phyloP scores from a whole-genome alignment of 768 basidiomycete genomes.

The Lactarius tabidus region DNA sequence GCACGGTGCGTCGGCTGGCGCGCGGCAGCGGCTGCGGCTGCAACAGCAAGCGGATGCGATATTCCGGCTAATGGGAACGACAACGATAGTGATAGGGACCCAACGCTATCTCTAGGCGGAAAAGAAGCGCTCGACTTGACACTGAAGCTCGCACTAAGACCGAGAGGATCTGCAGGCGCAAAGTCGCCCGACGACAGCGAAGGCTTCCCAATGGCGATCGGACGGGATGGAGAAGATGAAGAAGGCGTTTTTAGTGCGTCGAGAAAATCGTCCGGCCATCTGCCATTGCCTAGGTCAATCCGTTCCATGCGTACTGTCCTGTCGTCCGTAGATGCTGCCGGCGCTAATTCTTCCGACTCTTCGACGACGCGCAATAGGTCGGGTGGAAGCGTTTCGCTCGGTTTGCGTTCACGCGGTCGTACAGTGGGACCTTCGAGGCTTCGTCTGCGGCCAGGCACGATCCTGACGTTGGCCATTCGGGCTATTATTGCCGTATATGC shows the following conservation, averaged over 20 bases:
- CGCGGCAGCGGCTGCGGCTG: conserved; percentile 31
- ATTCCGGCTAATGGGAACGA: background rate
- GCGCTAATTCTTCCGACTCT: conserved; percentile 50
- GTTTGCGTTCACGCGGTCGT: conserved; percentile 49
- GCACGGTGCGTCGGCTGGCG: conserved; percentile 61
- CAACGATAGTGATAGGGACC: conserved; percentile 39
- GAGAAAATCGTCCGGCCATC: conserved; percentile 81
- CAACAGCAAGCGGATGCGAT: background rate
- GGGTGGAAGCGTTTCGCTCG: conserved; percentile 56
- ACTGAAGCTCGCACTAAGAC: background rate
- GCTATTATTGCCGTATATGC: conserved; percentile 2
- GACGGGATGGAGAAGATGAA: too few species aligned
- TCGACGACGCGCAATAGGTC: conserved; percentile 69
- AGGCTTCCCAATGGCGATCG: conserved; percentile 18
- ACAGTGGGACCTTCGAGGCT: conserved; percentile 27
- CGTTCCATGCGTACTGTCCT: conserved; percentile 36
- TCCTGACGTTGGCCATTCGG: conserved; percentile 3
- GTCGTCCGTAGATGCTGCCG: conserved; percentile 30
- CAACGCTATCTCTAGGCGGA: conserved; percentile 33
- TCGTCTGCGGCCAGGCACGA: conserved; percentile 14
- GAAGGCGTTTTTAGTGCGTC: conserved; percentile 45
- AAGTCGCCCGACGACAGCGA: conserved; percentile 11
- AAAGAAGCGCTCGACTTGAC: background rate
- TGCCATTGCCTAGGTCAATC: conserved; percentile 68
- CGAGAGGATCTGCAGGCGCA: background rate